Conservation (phyloP, 2,329 filamentous ascomycete genomes). For the Didymella pinodella region DNA sequence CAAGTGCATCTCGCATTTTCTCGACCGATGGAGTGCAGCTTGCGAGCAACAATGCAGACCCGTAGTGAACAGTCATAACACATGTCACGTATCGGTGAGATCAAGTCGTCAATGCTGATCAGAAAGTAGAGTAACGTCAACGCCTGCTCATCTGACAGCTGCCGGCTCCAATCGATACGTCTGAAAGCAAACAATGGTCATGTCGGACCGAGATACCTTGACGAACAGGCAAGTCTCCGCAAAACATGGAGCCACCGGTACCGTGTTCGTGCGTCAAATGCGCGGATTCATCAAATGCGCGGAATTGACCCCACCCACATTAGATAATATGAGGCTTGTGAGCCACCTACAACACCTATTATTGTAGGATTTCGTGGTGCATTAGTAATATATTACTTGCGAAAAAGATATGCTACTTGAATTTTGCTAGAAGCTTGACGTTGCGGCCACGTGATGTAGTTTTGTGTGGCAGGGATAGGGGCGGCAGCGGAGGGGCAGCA, state of each 20-base stretch:
- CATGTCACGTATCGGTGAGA: not conserved
- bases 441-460: too few relatives aligned
- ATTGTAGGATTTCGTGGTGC: too few relatives aligned
- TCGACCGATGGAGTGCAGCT: slow-evolving; percentile 12
- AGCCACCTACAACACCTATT: too few relatives aligned
- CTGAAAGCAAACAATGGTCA: not conserved
- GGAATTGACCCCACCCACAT: too few relatives aligned
- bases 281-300: too few relatives aligned
- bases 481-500: too few relatives aligned
- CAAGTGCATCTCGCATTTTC: slow-evolving; percentile 10
- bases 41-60: not conserved
- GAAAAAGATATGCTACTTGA: too few relatives aligned
- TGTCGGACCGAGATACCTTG: slow-evolving; percentile 23
- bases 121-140: not conserved
- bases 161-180: not conserved
- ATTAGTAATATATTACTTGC: too few relatives aligned
- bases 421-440: too few relatives aligned
- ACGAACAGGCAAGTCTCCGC: not conserved
- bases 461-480: too few relatives aligned
- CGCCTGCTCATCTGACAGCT: not conserved
- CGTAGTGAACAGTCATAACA: not conserved
- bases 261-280: too few relatives aligned
- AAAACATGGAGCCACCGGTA: not conserved
- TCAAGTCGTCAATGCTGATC: not conserved
- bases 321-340: too few relatives aligned